phyloP scores from a whole-genome alignment of 768 basidiomycete species.

The Leccinellum rugosiceps region DNA sequence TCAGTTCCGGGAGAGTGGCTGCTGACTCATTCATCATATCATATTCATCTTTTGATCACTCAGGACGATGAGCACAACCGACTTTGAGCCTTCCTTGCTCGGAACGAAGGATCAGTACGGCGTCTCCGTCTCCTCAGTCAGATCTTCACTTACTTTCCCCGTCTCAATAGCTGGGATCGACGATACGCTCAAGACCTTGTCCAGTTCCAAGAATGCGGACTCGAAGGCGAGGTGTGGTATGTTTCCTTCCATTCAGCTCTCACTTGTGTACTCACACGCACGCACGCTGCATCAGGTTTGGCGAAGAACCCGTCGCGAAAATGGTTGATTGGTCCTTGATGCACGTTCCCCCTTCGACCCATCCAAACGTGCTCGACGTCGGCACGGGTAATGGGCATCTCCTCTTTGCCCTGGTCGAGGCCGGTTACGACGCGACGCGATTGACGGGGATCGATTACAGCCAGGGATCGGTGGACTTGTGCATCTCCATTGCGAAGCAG shows the following conservation, averaged over 20 bases:
- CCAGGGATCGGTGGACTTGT: constrained; percentile 61
- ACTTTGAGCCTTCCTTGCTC: constrained; percentile 67
- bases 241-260: constrained; percentile 12
- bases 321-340: constrained; percentile 73
- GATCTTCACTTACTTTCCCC: neutral
- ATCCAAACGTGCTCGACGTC: constrained; percentile 65
- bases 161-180: constrained; percentile 61
- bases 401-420: constrained; percentile 66
- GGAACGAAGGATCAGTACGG: constrained; percentile 79
- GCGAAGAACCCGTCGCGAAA: constrained; percentile 67
- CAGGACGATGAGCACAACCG: constrained; percentile 34
- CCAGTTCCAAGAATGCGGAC: constrained; percentile 74
- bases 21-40: neutral
- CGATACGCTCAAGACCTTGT: constrained; percentile 69
- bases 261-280: neutral
- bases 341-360: constrained; percentile 46
- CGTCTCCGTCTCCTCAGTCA: neutral
- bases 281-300: constrained; percentile 57
- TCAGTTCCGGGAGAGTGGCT: neutral
- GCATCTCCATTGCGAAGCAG: constrained; percentile 50
- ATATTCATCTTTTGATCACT: neutral
- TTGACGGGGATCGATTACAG: constrained; percentile 79
- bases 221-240: constrained; percentile 85
- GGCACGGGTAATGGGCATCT: constrained; percentile 80
- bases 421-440: constrained; percentile 51